These are phyloP conservation scores for Epichloe bromicola DNA, from an alignment of 2,329 filamentous ascomycete species.

Conservation along the genomic window DNA sequence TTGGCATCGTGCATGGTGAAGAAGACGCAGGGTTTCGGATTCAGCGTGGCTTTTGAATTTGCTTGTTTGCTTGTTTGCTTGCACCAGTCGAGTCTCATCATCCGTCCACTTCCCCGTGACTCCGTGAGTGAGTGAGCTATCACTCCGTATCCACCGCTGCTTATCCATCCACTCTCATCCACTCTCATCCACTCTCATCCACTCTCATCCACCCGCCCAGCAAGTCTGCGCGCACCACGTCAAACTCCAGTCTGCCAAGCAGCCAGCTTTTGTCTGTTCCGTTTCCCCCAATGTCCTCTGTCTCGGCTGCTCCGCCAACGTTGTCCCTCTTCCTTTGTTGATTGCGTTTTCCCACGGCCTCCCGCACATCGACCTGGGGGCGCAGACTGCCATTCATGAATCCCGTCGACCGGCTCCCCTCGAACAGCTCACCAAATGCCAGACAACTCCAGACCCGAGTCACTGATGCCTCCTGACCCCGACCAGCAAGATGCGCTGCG, in stretches of 20 bases:
- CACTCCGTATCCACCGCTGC: too few species aligned
- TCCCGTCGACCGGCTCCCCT: slow-evolving; percentile 8
- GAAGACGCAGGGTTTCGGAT: too few species aligned
- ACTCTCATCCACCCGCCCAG: too few species aligned
- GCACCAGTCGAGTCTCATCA: too few species aligned
- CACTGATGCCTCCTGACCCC: slow-evolving; percentile 18
- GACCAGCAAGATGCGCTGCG: slow-evolving; percentile 29
- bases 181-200: too few species aligned
- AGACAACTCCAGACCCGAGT: slow-evolving; percentile 24
- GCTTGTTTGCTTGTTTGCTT: too few species aligned
- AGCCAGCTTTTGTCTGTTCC: background rate
- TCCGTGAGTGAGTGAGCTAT: too few species aligned
- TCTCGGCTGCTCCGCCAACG: background rate
- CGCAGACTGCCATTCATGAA: slow-evolving; percentile 3
- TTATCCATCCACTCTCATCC: too few species aligned
- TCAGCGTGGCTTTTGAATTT: too few species aligned
- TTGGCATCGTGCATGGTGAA: background rate
- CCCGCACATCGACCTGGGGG: background rate
- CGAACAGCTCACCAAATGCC: slow-evolving; percentile 23
- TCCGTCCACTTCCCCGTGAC: too few species aligned
- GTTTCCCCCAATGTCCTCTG: background rate
- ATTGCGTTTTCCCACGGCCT: background rate
- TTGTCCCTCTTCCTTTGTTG: background rate
- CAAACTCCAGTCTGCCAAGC: background rate
- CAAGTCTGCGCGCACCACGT: background rate